A percentile compares a stretch with the other conserved stretches of the same genome.
phyloP scores from a whole-genome alignment of 352 stramenopile genomes.

The Globisporangium orthogonon region DNA sequence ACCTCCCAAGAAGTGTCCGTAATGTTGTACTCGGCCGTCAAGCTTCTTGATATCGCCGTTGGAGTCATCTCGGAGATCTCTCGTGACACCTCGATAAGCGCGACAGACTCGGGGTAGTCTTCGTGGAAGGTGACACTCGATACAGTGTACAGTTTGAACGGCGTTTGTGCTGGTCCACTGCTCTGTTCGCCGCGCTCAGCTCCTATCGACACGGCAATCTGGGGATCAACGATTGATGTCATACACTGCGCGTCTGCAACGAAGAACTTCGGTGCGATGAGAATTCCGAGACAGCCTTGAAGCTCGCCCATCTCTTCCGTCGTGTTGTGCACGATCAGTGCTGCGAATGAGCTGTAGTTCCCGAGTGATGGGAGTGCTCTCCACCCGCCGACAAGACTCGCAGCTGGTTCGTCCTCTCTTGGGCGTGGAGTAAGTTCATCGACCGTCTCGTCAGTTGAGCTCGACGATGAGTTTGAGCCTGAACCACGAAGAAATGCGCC shows the following conservation, averaged over 20 bases:
- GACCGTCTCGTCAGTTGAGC: too few species aligned
- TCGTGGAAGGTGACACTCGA: slow-evolving; percentile 2
- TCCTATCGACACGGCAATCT: neutral
- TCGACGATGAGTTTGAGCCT: neutral
- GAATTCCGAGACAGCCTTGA: slow-evolving; percentile 5
- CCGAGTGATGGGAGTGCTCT: slow-evolving; percentile 4
- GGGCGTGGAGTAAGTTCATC: too few species aligned
- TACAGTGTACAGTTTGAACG: neutral
- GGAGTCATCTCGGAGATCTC: slow-evolving; percentile 6
- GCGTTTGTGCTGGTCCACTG: neutral
- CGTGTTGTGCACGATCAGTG: slow-evolving; percentile 7
- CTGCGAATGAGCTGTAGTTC: slow-evolving; percentile 4
- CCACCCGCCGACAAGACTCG: slow-evolving; percentile 1
- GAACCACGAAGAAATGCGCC: neutral
- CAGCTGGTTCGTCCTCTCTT: neutral
- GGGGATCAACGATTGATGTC: neutral
- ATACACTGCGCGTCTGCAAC: slow-evolving; percentile 3
- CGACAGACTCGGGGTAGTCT: slow-evolving; percentile 1
- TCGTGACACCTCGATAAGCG: neutral
- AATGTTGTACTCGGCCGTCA: slow-evolving; percentile 2
- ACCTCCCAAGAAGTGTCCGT: slow-evolving; percentile 7
- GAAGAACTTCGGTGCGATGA: slow-evolving; percentile 8
- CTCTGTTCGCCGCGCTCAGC: neutral
- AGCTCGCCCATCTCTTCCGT: slow-evolving; percentile 5
- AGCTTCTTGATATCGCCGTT: slow-evolving; percentile 2